Evolutionary conservation across 371 early-diverging fungal species (phyloP), one percentile per base, ranked within the genome.

Genomic region (Mucor plumbeus): DNA sequence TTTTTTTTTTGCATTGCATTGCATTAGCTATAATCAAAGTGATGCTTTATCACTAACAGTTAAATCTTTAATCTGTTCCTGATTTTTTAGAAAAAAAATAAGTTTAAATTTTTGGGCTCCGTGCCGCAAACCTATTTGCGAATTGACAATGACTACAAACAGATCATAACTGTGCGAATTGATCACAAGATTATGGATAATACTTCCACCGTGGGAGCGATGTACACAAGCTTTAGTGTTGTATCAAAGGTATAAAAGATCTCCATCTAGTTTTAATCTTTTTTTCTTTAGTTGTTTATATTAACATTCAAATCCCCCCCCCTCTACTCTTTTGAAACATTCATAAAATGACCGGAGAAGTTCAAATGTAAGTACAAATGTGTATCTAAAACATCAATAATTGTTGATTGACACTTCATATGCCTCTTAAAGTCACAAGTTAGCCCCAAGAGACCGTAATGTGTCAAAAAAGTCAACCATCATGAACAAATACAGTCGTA

Each of bases 401-500:
- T 59, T 41, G 15, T 48, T 5, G 26, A 26, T 48, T 19, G 21
- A 26, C 50, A 50, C 9, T 4, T 53, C 54, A 33, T 17, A 59
- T 21, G 39, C 38, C 5, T 19, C 58, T 35, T 39, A 4, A 38
- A 79, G 79, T 40, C 79, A 79, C 58, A 79, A 79, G 64, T 54
- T 77, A n/a, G 63, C 67, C 8, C 79, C 78, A 33, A 75, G 79
- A 61, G 69, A 79, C 57, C 74, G 68, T 36, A 63, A 73, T 47
- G 68, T 63, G 26, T 66, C 65, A 19, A 59, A 64, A 33, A 65
- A 71, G 17, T 17, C 66, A 17, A 43, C 34, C 35, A 72, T 70
- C 26, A 69, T 81, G 33, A 96, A 96, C 87, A 90, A 89, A 65
- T 94, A 86, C 83, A 92, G 92, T 68, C 77, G 91, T 48, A 86